Evolutionary conservation across 306 rosid genomes (phyloP), one percentile per base, ranked within the genome.

Genomic region (Vigna hirtella): DNA sequence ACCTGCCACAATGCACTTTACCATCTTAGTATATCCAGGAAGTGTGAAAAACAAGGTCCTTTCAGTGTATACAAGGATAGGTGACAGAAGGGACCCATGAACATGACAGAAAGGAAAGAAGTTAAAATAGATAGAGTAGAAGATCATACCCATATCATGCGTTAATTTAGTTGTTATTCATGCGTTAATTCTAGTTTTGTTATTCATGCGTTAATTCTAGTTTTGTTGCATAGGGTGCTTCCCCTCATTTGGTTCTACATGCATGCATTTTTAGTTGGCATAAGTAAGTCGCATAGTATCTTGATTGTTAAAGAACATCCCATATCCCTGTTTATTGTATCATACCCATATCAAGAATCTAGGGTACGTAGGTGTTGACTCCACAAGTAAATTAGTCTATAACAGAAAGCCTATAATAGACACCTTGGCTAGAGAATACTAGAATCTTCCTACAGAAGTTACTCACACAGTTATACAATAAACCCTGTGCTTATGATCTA

Each of bases 1-100:
- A 85, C 84, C 97, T 93, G 87, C 76, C 86, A 89, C 77, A 84
- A 85, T 81, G 50, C 56, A 73, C 55, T 18, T 38, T 47, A 66
- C 69, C 77, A 85, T 66, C 69, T 79, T 78, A 84, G 15, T 56
- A 77, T 50, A 70, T 15, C 43, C 43, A 79, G 50, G 36, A 82
- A 36, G 72, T 62, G 67, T 34, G 47, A 69, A 74, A 65, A 61
- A 9, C 59, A 70, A n/a, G 26, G 49, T 45, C 20, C 36, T n/a
- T 73, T 77, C 51, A 48, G 47, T 47, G 20, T 47, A 74, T 53
- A 66, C 28, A 34, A 68, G 52, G 52, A 74, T 12, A 20, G n/a
- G 32, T 66, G 71, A 42, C 22, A 40, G 34, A 3, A 26, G 28
- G 3, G 52, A 66, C 17, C 28, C 52, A 11, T 11, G 17, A 42